Evolutionary conservation across 345 rosid genomes (phyloP).

Genomic region (Eucalyptus decipiens): DNA sequence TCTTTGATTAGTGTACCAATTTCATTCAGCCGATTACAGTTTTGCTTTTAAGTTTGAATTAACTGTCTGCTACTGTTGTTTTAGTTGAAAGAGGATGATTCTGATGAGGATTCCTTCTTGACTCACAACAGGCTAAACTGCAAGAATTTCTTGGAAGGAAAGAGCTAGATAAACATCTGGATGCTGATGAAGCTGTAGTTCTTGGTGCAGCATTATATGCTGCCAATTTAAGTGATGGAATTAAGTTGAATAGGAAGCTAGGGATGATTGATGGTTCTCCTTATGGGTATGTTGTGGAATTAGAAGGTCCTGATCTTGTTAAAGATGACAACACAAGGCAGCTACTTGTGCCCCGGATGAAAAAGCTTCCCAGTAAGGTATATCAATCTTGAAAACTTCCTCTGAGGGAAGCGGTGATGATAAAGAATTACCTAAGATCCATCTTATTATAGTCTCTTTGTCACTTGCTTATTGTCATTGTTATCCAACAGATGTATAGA

Average conservation of each 20-base stretch:
- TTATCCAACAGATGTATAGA: constrained; percentile 65
- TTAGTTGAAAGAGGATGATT: background rate
- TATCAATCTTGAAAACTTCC: background rate
- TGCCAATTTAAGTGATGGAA: constrained; percentile 98
- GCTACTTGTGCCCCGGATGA: constrained; percentile 83
- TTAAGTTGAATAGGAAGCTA: constrained; percentile 86
- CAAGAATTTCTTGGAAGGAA: constrained; percentile 91
- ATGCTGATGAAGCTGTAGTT: constrained; percentile 98
- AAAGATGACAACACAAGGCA: constrained; percentile 68
- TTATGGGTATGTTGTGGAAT: constrained; percentile 61
- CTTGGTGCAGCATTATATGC: constrained; percentile 93
- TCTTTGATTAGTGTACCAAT: background rate
- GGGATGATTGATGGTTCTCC: constrained; percentile 96
- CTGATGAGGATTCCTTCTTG: background rate
- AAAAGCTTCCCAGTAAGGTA: constrained; percentile 97
- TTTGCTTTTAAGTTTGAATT: background rate
- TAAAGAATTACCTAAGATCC: background rate
- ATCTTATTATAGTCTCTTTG: background rate
- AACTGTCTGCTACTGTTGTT: background rate
- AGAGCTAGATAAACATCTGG: constrained; percentile 91
- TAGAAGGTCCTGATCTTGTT: constrained; percentile 63
- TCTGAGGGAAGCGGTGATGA: background rate
- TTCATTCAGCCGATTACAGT: background rate
- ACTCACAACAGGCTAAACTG: constrained; percentile 57
- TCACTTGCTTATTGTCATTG: background rate